Evolutionary conservation across 495 filamentous ascomycete species (phyloP).

Genomic region (Xylaria palmicola): DNA sequence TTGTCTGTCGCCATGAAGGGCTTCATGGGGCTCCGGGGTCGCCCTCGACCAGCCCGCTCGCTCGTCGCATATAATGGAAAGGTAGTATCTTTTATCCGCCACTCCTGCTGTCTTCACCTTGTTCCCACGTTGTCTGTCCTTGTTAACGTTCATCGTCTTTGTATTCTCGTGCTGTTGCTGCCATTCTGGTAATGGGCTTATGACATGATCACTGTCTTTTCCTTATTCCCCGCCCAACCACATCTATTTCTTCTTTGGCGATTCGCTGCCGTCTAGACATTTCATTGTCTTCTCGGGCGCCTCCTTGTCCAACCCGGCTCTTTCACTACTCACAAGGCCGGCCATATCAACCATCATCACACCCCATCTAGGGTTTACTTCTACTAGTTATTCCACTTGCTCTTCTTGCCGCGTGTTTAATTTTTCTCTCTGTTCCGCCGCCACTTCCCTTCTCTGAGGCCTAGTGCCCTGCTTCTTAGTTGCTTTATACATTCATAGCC

Average conservation of each 20-base stretch:
- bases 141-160: constrained; percentile 10
- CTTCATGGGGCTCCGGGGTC: background rate
- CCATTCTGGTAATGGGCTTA: constrained; percentile 10
- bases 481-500: background rate
- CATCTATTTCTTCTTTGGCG: background rate
- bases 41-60: background rate
- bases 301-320: background rate
- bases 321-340: background rate
- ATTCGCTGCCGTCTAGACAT: background rate
- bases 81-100: background rate
- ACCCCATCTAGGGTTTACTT: background rate
- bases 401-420: background rate
- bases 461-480: background rate
- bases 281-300: constrained; percentile 1
- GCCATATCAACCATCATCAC: background rate
- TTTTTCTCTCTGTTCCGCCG: background rate
- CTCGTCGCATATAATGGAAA: background rate
- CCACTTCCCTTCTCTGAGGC: background rate
- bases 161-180: background rate
- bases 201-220: background rate
- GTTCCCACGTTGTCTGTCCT: background rate
- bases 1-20: background rate
- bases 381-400: background rate
- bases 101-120: too few species aligned
- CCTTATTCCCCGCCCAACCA: background rate